Percentiles rank a stretch among this genome's conserved stretches.
Conservation (phyloP, 192 early-diverging fungal genomes). For the Podila epicladia region DNA sequence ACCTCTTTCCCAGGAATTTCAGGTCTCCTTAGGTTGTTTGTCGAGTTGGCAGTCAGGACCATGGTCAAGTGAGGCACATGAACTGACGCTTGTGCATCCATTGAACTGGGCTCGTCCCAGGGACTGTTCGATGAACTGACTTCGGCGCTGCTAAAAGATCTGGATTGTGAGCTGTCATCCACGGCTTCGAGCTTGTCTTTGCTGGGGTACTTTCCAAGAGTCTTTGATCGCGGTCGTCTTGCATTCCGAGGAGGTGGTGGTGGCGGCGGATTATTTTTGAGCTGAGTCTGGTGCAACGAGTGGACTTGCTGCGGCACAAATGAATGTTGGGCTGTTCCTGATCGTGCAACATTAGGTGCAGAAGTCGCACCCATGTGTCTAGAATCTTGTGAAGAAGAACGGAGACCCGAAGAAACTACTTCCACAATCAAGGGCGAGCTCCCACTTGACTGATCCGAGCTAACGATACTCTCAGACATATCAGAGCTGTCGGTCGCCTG, state of each 20-base stretch:
- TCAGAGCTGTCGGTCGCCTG: neutral
- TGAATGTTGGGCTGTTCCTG: neutral
- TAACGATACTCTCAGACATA: neutral
- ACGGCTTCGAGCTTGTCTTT: constrained; percentile 10
- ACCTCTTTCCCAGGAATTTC: constrained; percentile 29
- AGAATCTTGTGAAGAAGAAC: constrained; percentile 1
- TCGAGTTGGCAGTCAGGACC: neutral
- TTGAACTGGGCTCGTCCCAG: no score
- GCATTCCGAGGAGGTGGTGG: constrained; percentile 39
- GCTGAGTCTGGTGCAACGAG: neutral
- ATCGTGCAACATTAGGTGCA: neutral
- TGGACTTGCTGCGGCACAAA: neutral
- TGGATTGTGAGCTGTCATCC: neutral
- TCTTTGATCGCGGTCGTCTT: constrained; percentile 45
- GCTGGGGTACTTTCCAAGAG: constrained; percentile 16
- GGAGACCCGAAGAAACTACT: constrained; percentile 35
- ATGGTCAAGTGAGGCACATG: neutral
- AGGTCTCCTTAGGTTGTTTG: neutral
- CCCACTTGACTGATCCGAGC: constrained; percentile 4
- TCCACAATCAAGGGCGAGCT: constrained; percentile 24
- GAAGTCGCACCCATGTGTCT: no score
- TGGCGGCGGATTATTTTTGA: constrained; percentile 29
- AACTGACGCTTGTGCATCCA: neutral
- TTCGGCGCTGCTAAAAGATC: no score
- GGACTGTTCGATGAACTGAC: no score